Percentiles rank a stretch among this genome's conserved stretches.
Conservation (phyloP, 75 land plant genomes). For the Azolla pinnata region DNA sequence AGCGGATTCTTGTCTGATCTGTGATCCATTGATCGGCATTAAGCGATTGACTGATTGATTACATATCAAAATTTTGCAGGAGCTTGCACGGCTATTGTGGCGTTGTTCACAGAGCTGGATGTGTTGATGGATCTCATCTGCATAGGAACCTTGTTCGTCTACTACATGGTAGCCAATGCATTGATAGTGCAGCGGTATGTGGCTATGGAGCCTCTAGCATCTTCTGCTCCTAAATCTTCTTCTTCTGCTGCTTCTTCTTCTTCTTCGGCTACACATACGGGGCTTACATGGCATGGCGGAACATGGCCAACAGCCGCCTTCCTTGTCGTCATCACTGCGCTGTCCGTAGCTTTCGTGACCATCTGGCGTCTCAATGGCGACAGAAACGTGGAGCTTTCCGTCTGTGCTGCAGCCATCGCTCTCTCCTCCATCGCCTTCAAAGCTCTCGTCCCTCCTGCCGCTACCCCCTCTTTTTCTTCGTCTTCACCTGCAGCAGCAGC, state of each 20-base stretch:
- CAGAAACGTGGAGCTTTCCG: neutral
- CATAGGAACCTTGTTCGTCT: constrained; percentile 90
- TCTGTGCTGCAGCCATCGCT: too few species aligned
- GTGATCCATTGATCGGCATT: too few species aligned
- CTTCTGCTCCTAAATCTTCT: too few species aligned
- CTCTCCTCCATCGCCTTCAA: too few species aligned
- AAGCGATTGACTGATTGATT: too few species aligned
- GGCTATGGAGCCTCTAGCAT: constrained; percentile 32
- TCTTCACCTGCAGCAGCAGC: too few species aligned
- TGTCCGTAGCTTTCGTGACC: constrained; percentile 45
- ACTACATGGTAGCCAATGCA: constrained; percentile 96
- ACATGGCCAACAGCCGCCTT: constrained; percentile 54
- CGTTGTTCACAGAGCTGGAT: constrained; percentile 52
- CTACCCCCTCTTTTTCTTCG: too few species aligned
- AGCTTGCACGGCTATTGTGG: constrained; percentile 23
- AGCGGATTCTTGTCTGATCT: too few species aligned
- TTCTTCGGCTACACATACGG: too few species aligned
- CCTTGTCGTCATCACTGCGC: constrained; percentile 37
- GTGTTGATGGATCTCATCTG: constrained; percentile 71
- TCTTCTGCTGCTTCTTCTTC: too few species aligned
- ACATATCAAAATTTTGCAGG: constrained; percentile 12
- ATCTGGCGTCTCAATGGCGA: constrained; percentile 6
- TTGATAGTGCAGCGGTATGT: constrained; percentile 67
- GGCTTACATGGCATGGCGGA: too few species aligned
- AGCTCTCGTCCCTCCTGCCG: too few species aligned